Evolutionary conservation across 176 grass and related monocot species (phyloP).

Genomic region (Zea mays): DNA sequence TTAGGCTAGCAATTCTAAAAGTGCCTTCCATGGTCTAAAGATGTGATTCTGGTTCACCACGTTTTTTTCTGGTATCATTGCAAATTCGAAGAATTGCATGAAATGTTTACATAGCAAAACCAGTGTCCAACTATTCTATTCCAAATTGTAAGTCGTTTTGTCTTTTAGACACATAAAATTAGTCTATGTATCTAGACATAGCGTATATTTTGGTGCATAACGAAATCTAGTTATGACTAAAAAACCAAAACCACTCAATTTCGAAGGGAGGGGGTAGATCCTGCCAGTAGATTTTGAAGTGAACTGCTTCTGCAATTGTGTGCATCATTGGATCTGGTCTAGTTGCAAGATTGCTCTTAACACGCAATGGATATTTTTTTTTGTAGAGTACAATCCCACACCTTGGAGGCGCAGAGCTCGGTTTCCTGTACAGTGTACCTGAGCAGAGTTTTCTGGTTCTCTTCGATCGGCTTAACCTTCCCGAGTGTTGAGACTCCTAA

Average conservation of each 20-base stretch:
- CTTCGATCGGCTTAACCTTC: slow-evolving; percentile 83
- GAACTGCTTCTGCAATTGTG: background rate
- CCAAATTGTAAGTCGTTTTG: background rate
- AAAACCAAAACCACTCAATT: background rate
- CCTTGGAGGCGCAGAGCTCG: slow-evolving; percentile 69
- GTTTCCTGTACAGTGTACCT: slow-evolving; percentile 81
- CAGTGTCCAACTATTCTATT: background rate
- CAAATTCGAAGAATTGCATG: background rate
- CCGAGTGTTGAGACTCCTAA: slow-evolving; percentile 39
- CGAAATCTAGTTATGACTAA: background rate
- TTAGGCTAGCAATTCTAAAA: no score
- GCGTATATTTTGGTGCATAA: background rate
- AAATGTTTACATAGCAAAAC: background rate
- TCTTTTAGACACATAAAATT: background rate
- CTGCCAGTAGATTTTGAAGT: background rate
- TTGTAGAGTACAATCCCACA: slow-evolving; percentile 65
- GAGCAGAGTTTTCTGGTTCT: slow-evolving; percentile 92
- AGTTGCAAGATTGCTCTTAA: slow-evolving; percentile 11
- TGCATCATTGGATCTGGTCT: background rate
- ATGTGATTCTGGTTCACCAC: background rate
- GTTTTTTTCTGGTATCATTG: background rate
- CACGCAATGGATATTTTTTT: background rate
- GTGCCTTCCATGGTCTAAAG: background rate
- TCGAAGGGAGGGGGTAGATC: background rate
- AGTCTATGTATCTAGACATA: background rate